phyloP scores from a whole-genome alignment of 2,329 filamentous ascomycete species.

The Aspergillus neotritici region DNA sequence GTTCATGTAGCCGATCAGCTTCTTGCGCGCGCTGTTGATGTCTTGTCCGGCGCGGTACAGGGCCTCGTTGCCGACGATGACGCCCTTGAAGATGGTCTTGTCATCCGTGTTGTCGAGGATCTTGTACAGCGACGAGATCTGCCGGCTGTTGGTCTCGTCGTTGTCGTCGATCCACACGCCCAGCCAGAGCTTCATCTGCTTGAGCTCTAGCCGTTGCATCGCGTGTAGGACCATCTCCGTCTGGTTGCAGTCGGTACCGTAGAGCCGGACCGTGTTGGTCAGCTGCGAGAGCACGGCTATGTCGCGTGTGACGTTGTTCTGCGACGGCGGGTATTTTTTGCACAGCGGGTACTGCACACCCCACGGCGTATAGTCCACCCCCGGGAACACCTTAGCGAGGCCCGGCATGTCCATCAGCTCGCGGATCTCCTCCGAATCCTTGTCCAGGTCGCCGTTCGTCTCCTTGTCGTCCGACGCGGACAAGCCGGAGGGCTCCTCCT shows the following conservation, averaged over 20 bases:
- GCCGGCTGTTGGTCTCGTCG: slow-evolving; percentile 72
- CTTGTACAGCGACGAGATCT: slow-evolving; percentile 76
- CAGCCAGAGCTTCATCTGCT: slow-evolving; percentile 81
- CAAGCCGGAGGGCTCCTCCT: slow-evolving; percentile 40
- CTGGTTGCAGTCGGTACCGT: slow-evolving; percentile 96
- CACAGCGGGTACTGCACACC: slow-evolving; percentile 88
- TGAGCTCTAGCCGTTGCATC: slow-evolving; percentile 65
- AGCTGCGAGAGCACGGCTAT: slow-evolving; percentile 84
- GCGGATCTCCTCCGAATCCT: slow-evolving; percentile 74
- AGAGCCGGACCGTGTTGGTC: slow-evolving; percentile 80
- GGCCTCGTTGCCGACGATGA: slow-evolving; percentile 61
- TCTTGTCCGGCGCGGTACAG: slow-evolving; percentile 47
- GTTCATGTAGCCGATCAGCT: slow-evolving; percentile 60
- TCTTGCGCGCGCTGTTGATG: slow-evolving; percentile 59
- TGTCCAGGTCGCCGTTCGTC: slow-evolving; percentile 64
- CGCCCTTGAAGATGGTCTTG: slow-evolving; percentile 51
- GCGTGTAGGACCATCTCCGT: slow-evolving; percentile 88
- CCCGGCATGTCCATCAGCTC: slow-evolving; percentile 70
- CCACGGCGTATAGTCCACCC: slow-evolving; percentile 90
- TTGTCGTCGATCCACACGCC: slow-evolving; percentile 90
- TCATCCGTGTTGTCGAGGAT: slow-evolving; percentile 58
- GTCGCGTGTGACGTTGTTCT: slow-evolving; percentile 92
- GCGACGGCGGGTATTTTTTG: slow-evolving; percentile 67
- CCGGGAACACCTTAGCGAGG: slow-evolving; percentile 89
- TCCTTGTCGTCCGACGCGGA: slow-evolving; percentile 56